Conservation (phyloP, 164 flowering plant genomes). For the Macadamia tetraphylla region DNA sequence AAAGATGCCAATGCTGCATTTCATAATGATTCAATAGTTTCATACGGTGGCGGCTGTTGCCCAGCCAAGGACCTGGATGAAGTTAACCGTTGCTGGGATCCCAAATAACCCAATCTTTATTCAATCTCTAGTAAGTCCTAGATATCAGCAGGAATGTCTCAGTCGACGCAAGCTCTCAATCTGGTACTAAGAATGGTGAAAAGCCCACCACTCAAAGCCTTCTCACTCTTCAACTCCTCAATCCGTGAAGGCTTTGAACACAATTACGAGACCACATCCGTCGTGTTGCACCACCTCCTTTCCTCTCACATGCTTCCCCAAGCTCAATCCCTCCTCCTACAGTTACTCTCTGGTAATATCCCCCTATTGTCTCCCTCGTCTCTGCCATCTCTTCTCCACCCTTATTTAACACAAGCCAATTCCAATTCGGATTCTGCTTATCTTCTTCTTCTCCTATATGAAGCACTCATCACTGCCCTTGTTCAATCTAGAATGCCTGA, state of each 20-base stretch:
- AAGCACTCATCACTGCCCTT: slow-evolving; percentile 35
- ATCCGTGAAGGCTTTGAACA: slow-evolving; percentile 29
- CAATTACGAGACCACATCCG: slow-evolving; percentile 33
- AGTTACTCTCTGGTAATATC: slow-evolving; percentile 32
- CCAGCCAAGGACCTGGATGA: no score
- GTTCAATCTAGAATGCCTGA: slow-evolving; percentile 31
- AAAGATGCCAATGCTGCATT: no score
- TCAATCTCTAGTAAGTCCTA: no score
- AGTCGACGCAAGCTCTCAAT: slow-evolving; percentile 13
- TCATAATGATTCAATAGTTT: no score
- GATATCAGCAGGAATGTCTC: slow-evolving; percentile 9
- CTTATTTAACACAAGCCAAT: slow-evolving; percentile 23
- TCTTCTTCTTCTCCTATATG: slow-evolving; percentile 20
- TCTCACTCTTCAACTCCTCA: slow-evolving; percentile 43
- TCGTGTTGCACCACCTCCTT: slow-evolving; percentile 38
- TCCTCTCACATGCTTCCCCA: slow-evolving; percentile 29
- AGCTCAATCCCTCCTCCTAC: slow-evolving; percentile 41
- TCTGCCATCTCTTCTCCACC: slow-evolving; percentile 35
- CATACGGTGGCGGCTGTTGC: no score
- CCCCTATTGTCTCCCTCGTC: slow-evolving; percentile 24
- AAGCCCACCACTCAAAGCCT: slow-evolving; percentile 52
- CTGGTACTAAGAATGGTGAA: slow-evolving; percentile 48
- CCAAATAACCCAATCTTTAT: no score
- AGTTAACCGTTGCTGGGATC: no score
- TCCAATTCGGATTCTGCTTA: background rate